Conservation (phyloP, 345 rosid genomes). For the Brassica incana region DNA sequence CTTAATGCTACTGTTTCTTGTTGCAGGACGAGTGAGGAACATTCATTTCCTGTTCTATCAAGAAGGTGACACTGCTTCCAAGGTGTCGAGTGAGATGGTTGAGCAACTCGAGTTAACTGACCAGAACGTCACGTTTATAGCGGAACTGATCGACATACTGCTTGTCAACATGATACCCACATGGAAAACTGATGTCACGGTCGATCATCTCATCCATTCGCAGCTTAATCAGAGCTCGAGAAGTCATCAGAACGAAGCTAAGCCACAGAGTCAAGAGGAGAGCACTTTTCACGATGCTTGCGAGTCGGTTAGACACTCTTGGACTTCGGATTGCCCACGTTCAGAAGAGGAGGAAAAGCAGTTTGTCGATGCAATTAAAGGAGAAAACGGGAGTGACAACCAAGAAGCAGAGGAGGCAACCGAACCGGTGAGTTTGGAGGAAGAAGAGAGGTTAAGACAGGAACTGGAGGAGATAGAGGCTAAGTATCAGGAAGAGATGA, state of each 20-base stretch:
- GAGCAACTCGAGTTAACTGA: conserved; percentile 80
- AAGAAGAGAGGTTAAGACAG: conserved; percentile 47
- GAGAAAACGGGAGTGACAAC: conserved; percentile 21
- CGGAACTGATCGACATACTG: conserved; percentile 76
- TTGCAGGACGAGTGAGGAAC: conserved; percentile 72
- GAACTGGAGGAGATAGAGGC: conserved; percentile 63
- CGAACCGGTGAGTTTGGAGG: conserved; percentile 41
- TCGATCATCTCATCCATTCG: conserved; percentile 47
- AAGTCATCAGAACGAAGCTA: conserved; percentile 33
- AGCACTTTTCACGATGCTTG: conserved; percentile 25
- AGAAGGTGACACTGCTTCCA: conserved; percentile 74
- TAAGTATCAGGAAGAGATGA: conserved; percentile 57
- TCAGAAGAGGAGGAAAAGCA: conserved; percentile 35
- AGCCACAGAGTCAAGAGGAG: conserved; percentile 35
- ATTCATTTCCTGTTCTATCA: conserved; percentile 78
- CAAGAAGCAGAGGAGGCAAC: conserved; percentile 41
- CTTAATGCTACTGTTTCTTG: not conserved
- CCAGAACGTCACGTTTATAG: conserved; percentile 70
- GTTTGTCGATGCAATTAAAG: conserved; percentile 16
- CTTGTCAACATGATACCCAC: conserved; percentile 55
- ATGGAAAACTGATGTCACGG: conserved; percentile 56
- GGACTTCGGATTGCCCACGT: conserved; percentile 27
- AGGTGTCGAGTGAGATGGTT: conserved; percentile 93
- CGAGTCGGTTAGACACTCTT: conserved; percentile 34
- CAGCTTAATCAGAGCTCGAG: conserved; percentile 35